phyloP scores from a whole-genome alignment of 2,329 filamentous ascomycete genomes.

The Periconia digitata region DNA sequence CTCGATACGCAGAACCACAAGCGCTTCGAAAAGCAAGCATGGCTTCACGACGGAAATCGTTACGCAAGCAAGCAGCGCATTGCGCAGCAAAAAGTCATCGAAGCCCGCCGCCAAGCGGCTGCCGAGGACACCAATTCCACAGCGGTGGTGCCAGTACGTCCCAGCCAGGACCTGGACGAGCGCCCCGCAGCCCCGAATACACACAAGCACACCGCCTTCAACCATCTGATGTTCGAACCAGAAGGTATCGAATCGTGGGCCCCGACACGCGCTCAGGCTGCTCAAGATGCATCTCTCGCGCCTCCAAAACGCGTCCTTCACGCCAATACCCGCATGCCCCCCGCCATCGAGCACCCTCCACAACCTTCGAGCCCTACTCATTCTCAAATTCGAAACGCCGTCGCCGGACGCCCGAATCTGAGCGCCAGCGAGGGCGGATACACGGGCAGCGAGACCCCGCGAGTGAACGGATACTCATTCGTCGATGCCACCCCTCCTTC shows the following conservation, averaged over 20 bases:
- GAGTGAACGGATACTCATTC: conserved; percentile 91
- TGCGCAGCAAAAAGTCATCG: conserved; percentile 71
- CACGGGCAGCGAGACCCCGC: conserved; percentile 75
- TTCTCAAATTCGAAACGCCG: conserved; percentile 79
- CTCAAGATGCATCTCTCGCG: conserved; percentile 71
- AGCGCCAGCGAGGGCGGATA: conserved; percentile 64
- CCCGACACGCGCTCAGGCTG: conserved; percentile 65
- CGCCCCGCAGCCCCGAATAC: conserved; percentile 73
- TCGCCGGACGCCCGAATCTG: conserved; percentile 68
- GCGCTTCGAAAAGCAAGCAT: conserved; percentile 79
- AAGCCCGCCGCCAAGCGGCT: conserved; percentile 55
- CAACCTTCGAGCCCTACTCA: conserved; percentile 78
- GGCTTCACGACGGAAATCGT: conserved; percentile 88
- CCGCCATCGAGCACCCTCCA: conserved; percentile 40
- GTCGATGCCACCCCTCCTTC: conserved; percentile 91
- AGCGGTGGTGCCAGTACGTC: conserved; percentile 52
- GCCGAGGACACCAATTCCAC: conserved; percentile 20
- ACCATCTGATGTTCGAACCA: conserved; percentile 83
- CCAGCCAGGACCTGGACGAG: conserved; percentile 63
- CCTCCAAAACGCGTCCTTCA: conserved; percentile 77
- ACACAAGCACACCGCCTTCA: conserved; percentile 74
- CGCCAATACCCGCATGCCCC: conserved; percentile 77
- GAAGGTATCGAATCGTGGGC: conserved; percentile 61
- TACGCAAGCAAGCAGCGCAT: conserved; percentile 66
- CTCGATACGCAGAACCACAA: conserved; percentile 89